Percentiles rank a stretch among this genome's conserved stretches.
Conservation (phyloP, 1,284 basidiomycete species). For the Acaromyces ingoldii region DNA sequence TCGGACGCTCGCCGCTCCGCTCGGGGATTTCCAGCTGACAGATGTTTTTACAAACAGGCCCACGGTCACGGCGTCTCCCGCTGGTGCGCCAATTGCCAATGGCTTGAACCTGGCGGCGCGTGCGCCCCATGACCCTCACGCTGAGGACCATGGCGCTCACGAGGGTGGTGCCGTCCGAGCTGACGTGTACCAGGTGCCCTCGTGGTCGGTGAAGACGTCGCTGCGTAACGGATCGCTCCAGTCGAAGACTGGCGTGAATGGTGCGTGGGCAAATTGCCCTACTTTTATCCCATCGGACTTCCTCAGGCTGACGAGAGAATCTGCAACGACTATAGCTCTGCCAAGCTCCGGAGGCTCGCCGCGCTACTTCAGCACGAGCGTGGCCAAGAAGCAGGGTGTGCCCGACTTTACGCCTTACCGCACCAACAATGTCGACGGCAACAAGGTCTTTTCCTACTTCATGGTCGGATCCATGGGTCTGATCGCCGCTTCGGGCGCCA, state of each 20-base stretch:
- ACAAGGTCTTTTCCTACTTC: conserved; percentile 89
- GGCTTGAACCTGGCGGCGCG: conserved; percentile 35
- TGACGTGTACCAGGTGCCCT: conserved; percentile 65
- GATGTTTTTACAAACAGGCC: conserved; percentile 3
- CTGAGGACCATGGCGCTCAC: conserved; percentile 59
- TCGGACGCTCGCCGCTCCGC: no score
- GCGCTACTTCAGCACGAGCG: conserved; percentile 43
- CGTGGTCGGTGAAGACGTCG: conserved; percentile 63
- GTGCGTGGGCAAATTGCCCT: conserved; percentile 57
- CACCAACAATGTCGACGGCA: conserved; percentile 62
- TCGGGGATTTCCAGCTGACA: no score
- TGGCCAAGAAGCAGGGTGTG: conserved; percentile 55
- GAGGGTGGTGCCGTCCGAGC: conserved; percentile 59
- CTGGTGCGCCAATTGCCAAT: conserved; percentile 10
- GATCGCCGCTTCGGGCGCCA: conserved; percentile 86
- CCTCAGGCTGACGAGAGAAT: conserved; percentile 8
- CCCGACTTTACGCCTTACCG: conserved; percentile 86
- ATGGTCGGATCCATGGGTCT: conserved; percentile 95
- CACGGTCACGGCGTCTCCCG: not conserved
- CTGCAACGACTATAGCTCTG: conserved; percentile 1
- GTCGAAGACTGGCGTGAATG: conserved; percentile 64
- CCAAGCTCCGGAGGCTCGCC: conserved; percentile 3
- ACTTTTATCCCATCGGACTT: not conserved
- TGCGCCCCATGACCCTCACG: conserved; percentile 44
- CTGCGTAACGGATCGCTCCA: conserved; percentile 59